These are phyloP conservation scores for Scheffersomyces insectosa DNA, from an alignment of 1,139 yeast genomes.

Conservation along the genomic window DNA sequence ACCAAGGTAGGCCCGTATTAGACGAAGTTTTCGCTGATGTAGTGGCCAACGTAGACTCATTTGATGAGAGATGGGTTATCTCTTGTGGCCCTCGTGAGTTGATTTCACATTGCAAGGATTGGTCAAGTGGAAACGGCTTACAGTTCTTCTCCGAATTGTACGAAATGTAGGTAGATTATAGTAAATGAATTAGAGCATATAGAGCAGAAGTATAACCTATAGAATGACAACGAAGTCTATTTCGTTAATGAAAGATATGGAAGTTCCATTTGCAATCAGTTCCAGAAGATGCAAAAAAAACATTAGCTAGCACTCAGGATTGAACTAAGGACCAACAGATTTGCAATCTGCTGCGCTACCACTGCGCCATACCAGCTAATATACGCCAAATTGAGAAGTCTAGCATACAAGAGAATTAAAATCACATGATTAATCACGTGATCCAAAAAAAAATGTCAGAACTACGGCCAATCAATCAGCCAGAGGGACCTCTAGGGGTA, in stretches of 20 bases:
- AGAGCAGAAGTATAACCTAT: no score
- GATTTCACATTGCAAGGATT: slow-evolving; percentile 44
- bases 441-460: no score
- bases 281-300: slow-evolving; percentile 10
- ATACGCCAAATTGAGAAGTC: no score
- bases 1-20: slow-evolving; percentile 45
- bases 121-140: slow-evolving; percentile 41
- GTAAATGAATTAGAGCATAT: not conserved
- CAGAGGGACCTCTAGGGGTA: no score
- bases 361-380: slow-evolving; percentile 52
- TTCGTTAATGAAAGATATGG: no score
- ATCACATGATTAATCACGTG: no score
- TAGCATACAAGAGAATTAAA: no score
- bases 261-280: no score
- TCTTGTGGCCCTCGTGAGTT: slow-evolving; percentile 70
- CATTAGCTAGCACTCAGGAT: slow-evolving; percentile 47
- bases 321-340: slow-evolving; percentile 57
- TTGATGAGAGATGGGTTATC: slow-evolving; percentile 52
- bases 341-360: slow-evolving; percentile 60
- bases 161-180: slow-evolving; percentile 21
- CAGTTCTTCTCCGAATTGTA: slow-evolving; percentile 48
- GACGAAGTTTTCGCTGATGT: slow-evolving; percentile 27
- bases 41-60: slow-evolving; percentile 21
- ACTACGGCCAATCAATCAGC: no score
- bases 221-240: no score